phyloP scores from a whole-genome alignment of 2,329 filamentous ascomycete genomes.

The Fusarium siculi region DNA sequence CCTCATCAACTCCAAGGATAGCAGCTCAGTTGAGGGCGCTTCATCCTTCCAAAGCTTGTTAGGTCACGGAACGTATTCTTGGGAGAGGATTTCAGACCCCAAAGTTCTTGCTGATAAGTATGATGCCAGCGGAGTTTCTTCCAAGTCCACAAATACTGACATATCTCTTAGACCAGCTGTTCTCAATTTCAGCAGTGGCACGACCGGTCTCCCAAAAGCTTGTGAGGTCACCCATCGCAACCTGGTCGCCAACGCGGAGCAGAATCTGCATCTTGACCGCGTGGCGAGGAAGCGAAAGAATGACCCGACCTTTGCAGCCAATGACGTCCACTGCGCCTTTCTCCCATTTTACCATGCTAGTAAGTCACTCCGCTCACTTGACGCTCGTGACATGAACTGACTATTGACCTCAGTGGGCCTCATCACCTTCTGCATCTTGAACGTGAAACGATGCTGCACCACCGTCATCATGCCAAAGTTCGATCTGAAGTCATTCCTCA shows the following conservation, averaged over 20 bases:
- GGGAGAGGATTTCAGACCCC: neutral
- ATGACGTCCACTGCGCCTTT: conserved; percentile 1
- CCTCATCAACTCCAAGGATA: neutral
- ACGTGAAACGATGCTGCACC: neutral
- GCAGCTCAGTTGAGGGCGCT: accelerated
- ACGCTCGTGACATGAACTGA: neutral
- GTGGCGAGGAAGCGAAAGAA: neutral
- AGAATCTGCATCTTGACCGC: neutral
- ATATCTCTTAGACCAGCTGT: neutral
- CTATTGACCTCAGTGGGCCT: neutral
- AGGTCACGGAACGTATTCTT: neutral
- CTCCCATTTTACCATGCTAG: conserved; percentile 14
- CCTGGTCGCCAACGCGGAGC: conserved; percentile 17
- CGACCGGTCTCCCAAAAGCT: neutral
- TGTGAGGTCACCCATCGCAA: conserved; percentile 3
- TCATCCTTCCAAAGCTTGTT: neutral
- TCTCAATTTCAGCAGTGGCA: conserved; percentile 15
- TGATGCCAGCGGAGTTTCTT: accelerated
- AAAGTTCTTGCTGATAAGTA: neutral
- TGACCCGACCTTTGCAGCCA: neutral
- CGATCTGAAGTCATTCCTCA: neutral
- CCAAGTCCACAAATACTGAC: neutral
- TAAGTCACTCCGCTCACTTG: neutral
- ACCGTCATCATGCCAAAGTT: conserved; percentile 4
- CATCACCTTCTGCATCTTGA: neutral